Evolutionary conservation across 140 eudicot species (phyloP).

Genomic region (Ambrosia hybrid): DNA sequence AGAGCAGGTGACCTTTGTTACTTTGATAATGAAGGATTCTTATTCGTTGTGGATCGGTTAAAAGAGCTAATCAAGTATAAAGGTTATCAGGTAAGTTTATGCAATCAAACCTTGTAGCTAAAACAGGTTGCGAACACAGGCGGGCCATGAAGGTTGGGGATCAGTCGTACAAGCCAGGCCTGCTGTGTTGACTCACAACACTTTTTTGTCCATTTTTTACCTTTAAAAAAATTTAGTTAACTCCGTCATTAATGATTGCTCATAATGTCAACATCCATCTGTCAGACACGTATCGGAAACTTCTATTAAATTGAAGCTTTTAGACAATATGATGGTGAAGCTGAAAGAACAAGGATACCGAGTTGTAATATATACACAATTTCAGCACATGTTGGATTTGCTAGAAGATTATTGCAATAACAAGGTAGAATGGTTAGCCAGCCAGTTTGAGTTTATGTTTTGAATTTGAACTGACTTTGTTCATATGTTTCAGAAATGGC

Average conservation of each 20-base stretch:
- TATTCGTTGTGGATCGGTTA: constrained; percentile 53
- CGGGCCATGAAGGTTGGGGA: not conserved
- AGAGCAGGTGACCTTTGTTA: constrained; percentile 76
- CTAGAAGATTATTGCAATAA: constrained; percentile 90
- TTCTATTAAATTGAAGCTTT: too few relatives aligned
- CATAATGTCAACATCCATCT: too few relatives aligned
- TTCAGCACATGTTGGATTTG: constrained; percentile 97
- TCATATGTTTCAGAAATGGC: constrained; percentile 66
- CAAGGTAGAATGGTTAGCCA: constrained; percentile 41
- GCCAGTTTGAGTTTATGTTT: not conserved
- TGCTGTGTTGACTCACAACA: not conserved
- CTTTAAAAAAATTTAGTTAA: not conserved
- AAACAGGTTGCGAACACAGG: not conserved
- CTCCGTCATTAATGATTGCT: too few relatives aligned
- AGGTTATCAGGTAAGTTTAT: constrained; percentile 58
- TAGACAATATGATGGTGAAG: constrained; percentile 21
- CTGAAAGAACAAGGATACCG: constrained; percentile 98
- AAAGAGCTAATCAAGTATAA: constrained; percentile 72
- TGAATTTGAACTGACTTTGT: constrained; percentile 20
- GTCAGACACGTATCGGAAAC: too few relatives aligned
- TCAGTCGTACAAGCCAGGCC: not conserved
- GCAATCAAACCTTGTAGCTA: not conserved
- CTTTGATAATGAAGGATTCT: constrained; percentile 58
- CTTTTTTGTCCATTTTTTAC: not conserved
- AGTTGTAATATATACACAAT: constrained; percentile 87